Evolutionary conservation across 2,329 filamentous ascomycete species (phyloP).

Genomic region (Colletotrichum godetiae): DNA sequence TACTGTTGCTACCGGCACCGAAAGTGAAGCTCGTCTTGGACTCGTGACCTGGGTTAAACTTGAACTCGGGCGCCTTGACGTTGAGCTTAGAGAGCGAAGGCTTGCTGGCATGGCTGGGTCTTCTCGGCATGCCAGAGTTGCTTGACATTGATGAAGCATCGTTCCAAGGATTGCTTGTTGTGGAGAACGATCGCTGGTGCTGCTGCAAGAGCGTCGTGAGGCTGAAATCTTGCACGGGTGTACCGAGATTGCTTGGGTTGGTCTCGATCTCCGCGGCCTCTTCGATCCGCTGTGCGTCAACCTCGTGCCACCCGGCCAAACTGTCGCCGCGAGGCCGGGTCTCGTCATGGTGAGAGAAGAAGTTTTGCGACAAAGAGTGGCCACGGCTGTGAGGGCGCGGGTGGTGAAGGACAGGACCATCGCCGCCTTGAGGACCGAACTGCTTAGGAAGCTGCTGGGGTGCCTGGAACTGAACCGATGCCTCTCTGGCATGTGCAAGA

Average conservation of each 20-base stretch:
- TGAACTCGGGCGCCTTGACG: slow-evolving; percentile 89
- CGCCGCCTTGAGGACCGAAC: slow-evolving; percentile 64
- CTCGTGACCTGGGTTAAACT: slow-evolving; percentile 70
- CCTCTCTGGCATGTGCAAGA: slow-evolving; percentile 53
- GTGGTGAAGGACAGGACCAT: slow-evolving; percentile 73
- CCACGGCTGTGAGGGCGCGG: slow-evolving; percentile 80
- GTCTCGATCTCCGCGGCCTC: slow-evolving; percentile 77
- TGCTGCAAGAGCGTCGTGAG: slow-evolving; percentile 54
- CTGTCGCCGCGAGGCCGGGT: slow-evolving; percentile 44
- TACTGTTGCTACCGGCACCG: slow-evolving; percentile 51
- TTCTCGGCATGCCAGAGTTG: slow-evolving; percentile 47
- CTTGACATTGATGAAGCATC: slow-evolving; percentile 57
- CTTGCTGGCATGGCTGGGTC: slow-evolving; percentile 73
- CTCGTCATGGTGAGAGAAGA: slow-evolving; percentile 69
- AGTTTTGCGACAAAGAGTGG: slow-evolving; percentile 76
- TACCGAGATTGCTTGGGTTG: slow-evolving; percentile 78
- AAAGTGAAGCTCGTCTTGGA: slow-evolving; percentile 66
- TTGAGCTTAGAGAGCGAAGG: slow-evolving; percentile 84
- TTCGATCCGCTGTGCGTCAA: slow-evolving; percentile 54
- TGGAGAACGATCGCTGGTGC: slow-evolving; percentile 68
- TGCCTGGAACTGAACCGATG: slow-evolving; percentile 60
- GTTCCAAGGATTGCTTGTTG: slow-evolving; percentile 72
- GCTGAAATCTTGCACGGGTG: slow-evolving; percentile 66
- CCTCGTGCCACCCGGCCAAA: slow-evolving; percentile 53
- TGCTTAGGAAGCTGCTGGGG: slow-evolving; percentile 63